Evolutionary conservation across 768 basidiomycete genomes (phyloP).

Genomic region (Dentipellis fragilis): DNA sequence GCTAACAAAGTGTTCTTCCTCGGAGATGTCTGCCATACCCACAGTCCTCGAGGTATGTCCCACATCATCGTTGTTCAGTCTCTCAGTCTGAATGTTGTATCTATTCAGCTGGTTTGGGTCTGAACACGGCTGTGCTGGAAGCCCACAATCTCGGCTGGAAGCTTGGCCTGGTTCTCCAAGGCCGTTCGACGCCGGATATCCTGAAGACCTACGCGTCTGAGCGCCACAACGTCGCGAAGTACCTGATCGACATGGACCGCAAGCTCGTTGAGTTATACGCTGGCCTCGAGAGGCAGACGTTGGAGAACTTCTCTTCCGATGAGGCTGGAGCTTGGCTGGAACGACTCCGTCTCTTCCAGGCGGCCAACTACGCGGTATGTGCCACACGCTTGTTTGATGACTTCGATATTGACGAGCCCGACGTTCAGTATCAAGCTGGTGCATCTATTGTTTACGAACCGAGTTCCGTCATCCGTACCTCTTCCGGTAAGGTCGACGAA

Average conservation of each 20-base stretch:
- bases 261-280: constrained; percentile 5
- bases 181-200: constrained; percentile 1
- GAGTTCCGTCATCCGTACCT: background rate
- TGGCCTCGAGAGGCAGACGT: constrained; percentile 5
- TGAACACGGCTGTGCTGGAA: constrained; percentile 6
- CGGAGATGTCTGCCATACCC: constrained; percentile 7
- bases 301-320: constrained; percentile 2
- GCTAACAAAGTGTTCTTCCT: constrained; percentile 4
- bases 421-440: constrained; percentile 6
- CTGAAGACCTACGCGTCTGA: constrained; percentile 5
- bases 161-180: constrained; percentile 1
- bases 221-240: constrained; percentile 1
- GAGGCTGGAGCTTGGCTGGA: constrained; percentile 5
- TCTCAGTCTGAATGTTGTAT: background rate
- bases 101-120: constrained; percentile 2
- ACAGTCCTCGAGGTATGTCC: constrained; percentile 3
- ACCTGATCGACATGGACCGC: constrained; percentile 5
- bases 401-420: no score
- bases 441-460: constrained; percentile 4
- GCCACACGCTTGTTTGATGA: no score
- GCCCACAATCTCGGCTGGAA: constrained; percentile 7
- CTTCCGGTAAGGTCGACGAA: background rate
- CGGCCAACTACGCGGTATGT: constrained; percentile 5
- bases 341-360: constrained; percentile 1
- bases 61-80: background rate